Percentiles rank a stretch among this genome's conserved stretches.
These are phyloP conservation scores for Aristolochia californica DNA, from an alignment of 164 flowering plant genomes.

Conservation along the genomic window DNA sequence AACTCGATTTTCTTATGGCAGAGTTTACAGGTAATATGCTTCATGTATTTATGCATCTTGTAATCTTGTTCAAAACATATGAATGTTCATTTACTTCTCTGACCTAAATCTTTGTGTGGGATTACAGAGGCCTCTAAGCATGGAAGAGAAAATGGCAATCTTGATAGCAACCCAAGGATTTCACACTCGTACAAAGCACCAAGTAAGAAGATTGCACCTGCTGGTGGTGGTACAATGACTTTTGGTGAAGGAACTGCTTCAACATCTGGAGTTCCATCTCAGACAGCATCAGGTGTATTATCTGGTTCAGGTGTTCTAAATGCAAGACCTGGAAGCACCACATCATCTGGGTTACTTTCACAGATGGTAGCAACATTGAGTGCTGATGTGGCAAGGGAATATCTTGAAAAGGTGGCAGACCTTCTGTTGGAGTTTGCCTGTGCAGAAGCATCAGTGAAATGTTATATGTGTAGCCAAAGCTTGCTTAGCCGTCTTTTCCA, in stretches of 20 bases:
- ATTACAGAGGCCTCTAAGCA: conserved; percentile 74
- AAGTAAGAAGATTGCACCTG: conserved; percentile 38
- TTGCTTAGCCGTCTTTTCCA: conserved; percentile 92
- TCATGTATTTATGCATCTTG: neutral
- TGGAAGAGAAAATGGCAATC: conserved; percentile 73
- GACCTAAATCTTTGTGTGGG: neutral
- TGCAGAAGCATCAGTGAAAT: conserved; percentile 87
- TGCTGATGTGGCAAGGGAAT: conserved; percentile 91
- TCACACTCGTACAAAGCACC: conserved; percentile 30
- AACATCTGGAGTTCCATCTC: conserved; percentile 75
- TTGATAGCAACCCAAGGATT: conserved; percentile 51
- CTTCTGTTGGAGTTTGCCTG: conserved; percentile 85
- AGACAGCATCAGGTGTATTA: conserved; percentile 83
- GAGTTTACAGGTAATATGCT: conserved; percentile 75
- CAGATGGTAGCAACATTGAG: conserved; percentile 95
- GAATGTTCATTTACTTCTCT: no score
- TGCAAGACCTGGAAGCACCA: conserved; percentile 95
- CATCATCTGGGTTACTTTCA: conserved; percentile 89
- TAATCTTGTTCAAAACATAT: neutral
- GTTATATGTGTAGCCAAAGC: conserved; percentile 90
- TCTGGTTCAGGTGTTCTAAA: conserved; percentile 98
- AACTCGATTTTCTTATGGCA: conserved; percentile 85
- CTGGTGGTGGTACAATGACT: conserved; percentile 9
- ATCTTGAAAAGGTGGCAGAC: conserved; percentile 90
- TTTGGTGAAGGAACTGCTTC: conserved; percentile 63